Evolutionary conservation across 257 asterid species (phyloP), one percentile per base, ranked within the genome.

Genomic region (Fraxinus pennsylvanica): DNA sequence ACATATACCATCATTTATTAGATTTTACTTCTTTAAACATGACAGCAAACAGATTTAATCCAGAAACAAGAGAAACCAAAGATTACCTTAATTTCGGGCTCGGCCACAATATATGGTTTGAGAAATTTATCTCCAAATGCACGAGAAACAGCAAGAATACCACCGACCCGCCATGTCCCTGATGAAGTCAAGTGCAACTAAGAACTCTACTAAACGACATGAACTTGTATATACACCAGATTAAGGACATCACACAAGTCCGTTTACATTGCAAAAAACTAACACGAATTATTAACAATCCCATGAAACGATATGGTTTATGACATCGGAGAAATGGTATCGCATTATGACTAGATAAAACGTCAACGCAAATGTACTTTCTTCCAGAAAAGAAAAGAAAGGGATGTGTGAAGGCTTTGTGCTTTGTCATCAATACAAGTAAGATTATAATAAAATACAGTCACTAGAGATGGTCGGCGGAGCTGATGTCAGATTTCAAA

Each of bases 111-210:
- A 82, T 80, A 92, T 69, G 90, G 94, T 85, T 90, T 88, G 27
- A 92, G 89, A 71, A 88, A 76, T 85, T 85, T 89, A 84, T 91
- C 96, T 47, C 97, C 97, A 84, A 91, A 91, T 73, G 97, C 93
- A 81, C 97, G 94, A 83, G 97, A 92, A 81, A 92, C 95, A 43
- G 97, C 96, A 79, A 92, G 93, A 85, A 92, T 93, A 36, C 97
- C 97, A 25, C 95, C 92, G 75, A 92, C 97, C 69, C 97, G 88
- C 97, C 96, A 89, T 41, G 93, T 88, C 78, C 96, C 92, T 88
- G 80, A 80, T 70, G 32, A 80, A 85, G n/a, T 66, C 35, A 57
- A 41, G 68, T 10, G 35, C 15, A 79, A 39, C 36, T 33, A 41
- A 12, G 66, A 45, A 68, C 25, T 72, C 32, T 17, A 69, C 41